These are phyloP conservation scores for Peronospora destructor DNA, from an alignment of 352 stramenopile genomes.

Conservation along the genomic window DNA sequence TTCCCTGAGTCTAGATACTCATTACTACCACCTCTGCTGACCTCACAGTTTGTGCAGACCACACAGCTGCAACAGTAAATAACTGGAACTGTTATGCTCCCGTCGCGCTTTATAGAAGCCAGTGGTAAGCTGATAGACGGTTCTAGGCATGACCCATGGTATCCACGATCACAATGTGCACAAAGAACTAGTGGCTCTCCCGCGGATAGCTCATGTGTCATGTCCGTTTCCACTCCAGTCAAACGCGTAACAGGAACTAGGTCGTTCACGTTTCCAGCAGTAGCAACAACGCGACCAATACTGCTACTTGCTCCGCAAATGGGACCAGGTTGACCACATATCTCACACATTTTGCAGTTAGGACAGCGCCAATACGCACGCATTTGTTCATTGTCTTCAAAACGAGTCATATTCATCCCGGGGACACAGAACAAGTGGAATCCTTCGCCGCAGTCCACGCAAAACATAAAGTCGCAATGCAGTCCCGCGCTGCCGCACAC, in stretches of 20 bases:
- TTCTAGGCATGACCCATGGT: conserved; percentile 44
- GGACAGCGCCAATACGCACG: conserved; percentile 86
- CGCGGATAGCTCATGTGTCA: conserved; percentile 1
- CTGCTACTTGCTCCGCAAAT: conserved; percentile 13
- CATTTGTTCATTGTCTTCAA: conserved; percentile 42
- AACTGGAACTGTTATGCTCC: conserved; percentile 2
- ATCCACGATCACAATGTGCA: conserved; percentile 47
- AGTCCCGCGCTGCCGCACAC: conserved; percentile 85
- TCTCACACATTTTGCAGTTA: conserved; percentile 95
- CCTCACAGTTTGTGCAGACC: conserved; percentile 44
- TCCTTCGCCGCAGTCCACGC: conserved; percentile 92
- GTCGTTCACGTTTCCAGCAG: conserved; percentile 19
- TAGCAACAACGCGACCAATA: conserved; percentile 9
- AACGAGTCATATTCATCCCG: conserved; percentile 29
- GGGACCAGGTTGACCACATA: conserved; percentile 65
- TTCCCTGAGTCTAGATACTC: conserved; percentile 12
- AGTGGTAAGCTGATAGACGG: conserved; percentile 29
- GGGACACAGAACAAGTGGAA: conserved; percentile 90
- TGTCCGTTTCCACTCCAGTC: conserved; percentile 4
- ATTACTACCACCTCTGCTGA: conserved; percentile 7
- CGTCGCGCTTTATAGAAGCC: conserved; percentile 13
- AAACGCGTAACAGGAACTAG: conserved; percentile 2
- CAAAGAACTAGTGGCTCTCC: conserved; percentile 34
- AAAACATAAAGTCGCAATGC: conserved; percentile 87
- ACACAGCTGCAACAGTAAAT: conserved; percentile 74